phyloP scores from a whole-genome alignment of 1,284 basidiomycete genomes.

The Ganoderma lucidum region DNA sequence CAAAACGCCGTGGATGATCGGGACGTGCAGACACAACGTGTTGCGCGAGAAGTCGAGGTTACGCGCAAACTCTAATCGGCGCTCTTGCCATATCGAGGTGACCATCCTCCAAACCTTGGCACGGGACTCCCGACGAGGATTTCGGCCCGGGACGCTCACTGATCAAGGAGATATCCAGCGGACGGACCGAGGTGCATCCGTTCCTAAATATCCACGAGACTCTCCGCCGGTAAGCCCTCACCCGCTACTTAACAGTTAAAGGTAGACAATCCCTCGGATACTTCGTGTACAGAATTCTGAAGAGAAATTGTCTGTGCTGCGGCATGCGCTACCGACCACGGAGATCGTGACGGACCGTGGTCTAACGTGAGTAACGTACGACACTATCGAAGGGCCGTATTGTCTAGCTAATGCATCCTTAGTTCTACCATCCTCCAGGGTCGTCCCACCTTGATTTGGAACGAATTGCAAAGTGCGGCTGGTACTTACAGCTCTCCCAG shows the following conservation, averaged over 20 bases:
- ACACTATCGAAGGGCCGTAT: background rate
- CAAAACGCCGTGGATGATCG: background rate
- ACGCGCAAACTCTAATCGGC: background rate
- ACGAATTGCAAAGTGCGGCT: too few species aligned
- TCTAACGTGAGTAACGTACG: background rate
- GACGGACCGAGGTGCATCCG: background rate
- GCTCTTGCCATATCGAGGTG: background rate
- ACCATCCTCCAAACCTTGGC: background rate
- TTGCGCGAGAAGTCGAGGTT: background rate
- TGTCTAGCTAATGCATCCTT: background rate
- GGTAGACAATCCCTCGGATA: background rate
- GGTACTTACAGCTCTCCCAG: too few species aligned
- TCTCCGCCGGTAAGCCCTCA: background rate
- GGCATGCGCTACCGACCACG: background rate
- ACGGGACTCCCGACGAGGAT: background rate
- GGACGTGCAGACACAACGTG: background rate
- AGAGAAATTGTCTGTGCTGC: background rate
- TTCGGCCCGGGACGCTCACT: background rate
- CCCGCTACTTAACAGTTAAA: background rate
- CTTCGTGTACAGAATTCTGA: background rate
- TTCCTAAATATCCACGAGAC: background rate
- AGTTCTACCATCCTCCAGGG: too few species aligned
- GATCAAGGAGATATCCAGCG: background rate
- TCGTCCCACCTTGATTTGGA: too few species aligned
- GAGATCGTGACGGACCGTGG: background rate